Evolutionary conservation across 2,329 filamentous ascomycete genomes (phyloP).

Genomic region (Colletotrichum higginsianum): DNA sequence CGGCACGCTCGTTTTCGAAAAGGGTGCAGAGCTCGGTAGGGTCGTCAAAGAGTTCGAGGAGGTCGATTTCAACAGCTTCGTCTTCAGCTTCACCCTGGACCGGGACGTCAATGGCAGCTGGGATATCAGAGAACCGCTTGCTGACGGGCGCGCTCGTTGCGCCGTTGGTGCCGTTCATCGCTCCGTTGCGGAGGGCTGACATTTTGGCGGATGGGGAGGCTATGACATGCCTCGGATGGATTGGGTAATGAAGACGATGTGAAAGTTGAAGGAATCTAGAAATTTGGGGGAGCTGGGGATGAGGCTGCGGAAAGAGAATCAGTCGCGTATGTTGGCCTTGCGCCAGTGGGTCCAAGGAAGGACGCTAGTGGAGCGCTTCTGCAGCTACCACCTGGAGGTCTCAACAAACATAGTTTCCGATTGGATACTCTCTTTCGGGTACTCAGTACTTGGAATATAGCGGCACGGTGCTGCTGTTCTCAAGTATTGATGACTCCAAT

Average conservation of each 20-base stretch:
- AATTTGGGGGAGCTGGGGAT: slow-evolving; percentile 34
- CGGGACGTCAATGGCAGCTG: slow-evolving; percentile 76
- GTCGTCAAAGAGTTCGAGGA: slow-evolving; percentile 92
- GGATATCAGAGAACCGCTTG: slow-evolving; percentile 76
- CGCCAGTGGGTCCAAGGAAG: slow-evolving; percentile 21
- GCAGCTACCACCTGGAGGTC: slow-evolving; percentile 10
- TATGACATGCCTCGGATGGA: slow-evolving; percentile 40
- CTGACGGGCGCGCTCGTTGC: slow-evolving; percentile 57
- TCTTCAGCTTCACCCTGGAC: slow-evolving; percentile 76
- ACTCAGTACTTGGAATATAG: rapidly evolving
- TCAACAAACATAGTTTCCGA: neutral
- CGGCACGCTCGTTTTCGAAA: slow-evolving; percentile 93
- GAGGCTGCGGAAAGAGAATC: slow-evolving; percentile 40
- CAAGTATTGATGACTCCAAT: neutral
- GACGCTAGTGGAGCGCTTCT: slow-evolving; percentile 20
- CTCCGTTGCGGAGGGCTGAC: slow-evolving; percentile 60
- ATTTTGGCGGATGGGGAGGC: slow-evolving; percentile 50
- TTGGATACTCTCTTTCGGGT: neutral
- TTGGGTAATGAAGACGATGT: slow-evolving; percentile 25
- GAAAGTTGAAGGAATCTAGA: slow-evolving; percentile 18
- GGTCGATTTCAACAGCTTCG: slow-evolving; percentile 90
- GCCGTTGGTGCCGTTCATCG: slow-evolving; percentile 62
- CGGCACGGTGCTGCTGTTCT: rapidly evolving
- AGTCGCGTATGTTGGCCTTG: slow-evolving; percentile 39
- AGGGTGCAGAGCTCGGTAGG: slow-evolving; percentile 95